Conservation (phyloP, 768 basidiomycete species). For the Lentinula aciculospora region DNA sequence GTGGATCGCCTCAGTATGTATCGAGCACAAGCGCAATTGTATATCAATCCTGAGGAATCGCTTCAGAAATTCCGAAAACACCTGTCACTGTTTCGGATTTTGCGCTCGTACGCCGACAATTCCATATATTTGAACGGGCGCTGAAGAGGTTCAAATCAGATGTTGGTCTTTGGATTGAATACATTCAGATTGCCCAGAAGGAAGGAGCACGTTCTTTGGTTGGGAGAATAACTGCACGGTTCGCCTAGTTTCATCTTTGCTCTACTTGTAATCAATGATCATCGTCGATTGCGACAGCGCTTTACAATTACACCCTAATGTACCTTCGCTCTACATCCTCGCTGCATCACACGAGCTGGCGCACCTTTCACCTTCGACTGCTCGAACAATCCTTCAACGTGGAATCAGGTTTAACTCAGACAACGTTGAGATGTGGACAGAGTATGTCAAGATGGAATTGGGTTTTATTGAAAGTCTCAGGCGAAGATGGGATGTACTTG, state of each 20-base stretch:
- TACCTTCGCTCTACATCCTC: conserved; percentile 74
- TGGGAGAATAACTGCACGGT: conserved; percentile 80
- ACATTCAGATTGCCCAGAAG: conserved; percentile 77
- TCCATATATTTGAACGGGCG: conserved; percentile 89
- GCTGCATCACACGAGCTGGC: conserved; percentile 81
- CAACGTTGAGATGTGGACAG: conserved; percentile 76
- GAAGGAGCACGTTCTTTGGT: conserved; percentile 77
- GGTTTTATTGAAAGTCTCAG: conserved; percentile 78
- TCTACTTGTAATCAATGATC: background rate
- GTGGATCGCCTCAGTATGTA: conserved; percentile 63
- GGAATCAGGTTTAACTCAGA: conserved; percentile 76
- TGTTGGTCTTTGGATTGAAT: conserved; percentile 83
- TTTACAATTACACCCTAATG: conserved; percentile 79
- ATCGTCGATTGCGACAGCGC: conserved; percentile 43
- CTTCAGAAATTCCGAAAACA: conserved; percentile 33
- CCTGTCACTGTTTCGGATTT: conserved; percentile 76
- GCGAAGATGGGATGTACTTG: conserved; percentile 75
- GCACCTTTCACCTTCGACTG: conserved; percentile 67
- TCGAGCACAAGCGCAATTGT: background rate
- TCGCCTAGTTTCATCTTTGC: conserved; percentile 18
- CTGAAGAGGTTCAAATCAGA: conserved; percentile 86
- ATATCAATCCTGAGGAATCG: background rate
- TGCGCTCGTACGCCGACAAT: conserved; percentile 77
- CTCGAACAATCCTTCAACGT: conserved; percentile 78
- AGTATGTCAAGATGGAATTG: conserved; percentile 89